These are phyloP conservation scores for Plasmodium cynomolgi DNA, from an alignment of 169 alveolate genomes.

Conservation along the genomic window DNA sequence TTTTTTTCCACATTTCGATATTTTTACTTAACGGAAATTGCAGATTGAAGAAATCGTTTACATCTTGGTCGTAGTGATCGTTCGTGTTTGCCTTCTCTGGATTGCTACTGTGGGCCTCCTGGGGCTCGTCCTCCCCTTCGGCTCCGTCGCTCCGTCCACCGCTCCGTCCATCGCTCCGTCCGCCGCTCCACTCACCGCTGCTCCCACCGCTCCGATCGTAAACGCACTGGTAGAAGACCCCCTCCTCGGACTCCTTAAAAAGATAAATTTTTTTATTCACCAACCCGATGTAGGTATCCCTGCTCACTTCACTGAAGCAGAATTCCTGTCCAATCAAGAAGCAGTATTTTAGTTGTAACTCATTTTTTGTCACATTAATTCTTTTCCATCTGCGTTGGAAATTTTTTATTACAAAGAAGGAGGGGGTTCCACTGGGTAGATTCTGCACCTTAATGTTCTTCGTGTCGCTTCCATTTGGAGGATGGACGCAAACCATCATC, in stretches of 20 bases:
- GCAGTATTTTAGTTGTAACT: conserved; percentile 57
- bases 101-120: neutral
- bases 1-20: conserved; percentile 63
- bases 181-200: no score
- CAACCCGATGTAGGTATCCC: conserved; percentile 25
- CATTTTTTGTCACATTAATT: conserved; percentile 25
- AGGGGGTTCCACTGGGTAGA: neutral
- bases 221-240: conserved; percentile 45
- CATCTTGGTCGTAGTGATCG: conserved; percentile 5
- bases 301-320: conserved; percentile 39
- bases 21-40: conserved; percentile 67
- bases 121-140: neutral
- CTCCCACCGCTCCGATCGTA: neutral
- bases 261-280: conserved; percentile 51
- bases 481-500: neutral
- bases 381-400: conserved; percentile 27
- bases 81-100: neutral
- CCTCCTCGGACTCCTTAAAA: conserved; percentile 44
- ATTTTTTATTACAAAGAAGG: conserved; percentile 29
- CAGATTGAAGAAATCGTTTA: conserved; percentile 45
- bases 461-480: neutral
- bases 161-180: no score
- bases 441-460: neutral
- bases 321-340: conserved; percentile 70
- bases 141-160: neutral